Evolutionary conservation across 768 basidiomycete species (phyloP), one percentile per base, ranked within the genome.

Genomic region (Paxillus rubicundulus): DNA sequence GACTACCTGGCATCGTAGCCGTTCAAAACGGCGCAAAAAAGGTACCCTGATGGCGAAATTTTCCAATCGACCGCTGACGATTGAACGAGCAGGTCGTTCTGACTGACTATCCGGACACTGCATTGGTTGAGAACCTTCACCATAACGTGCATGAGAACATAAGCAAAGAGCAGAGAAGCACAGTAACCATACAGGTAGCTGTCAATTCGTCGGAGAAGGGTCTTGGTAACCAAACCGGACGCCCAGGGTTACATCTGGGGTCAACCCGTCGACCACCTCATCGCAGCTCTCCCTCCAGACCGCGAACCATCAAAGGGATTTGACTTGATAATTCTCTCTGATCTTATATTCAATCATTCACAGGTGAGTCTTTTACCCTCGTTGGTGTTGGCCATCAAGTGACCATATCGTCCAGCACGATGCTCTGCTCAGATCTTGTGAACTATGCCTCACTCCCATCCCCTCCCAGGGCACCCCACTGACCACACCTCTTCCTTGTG

Each of bases 271-370:
- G 45, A 65, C 12, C 7, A 17, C 9, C 62, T 70, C 37, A 14
- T 85, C 18, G 55, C 55, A 9, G 27, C 55, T 6, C 49, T 68
- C 0, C 68, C 68, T 20, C 27, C 47, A 27, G 55, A 55, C 21
- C 37, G 50, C 7, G 59, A 64, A 5, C 30, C 56, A 4, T 55
- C 53, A 33, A 56, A 59, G 3, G 70, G 72, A 28, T 98, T 91
- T 61, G 84, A 96, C 61, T 63, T 96, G 18, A 78, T 98, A 49
- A 84, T 98, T 54, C 76, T 98, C 50, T 95, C 92, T 2, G 95
- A 98, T 70, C 82, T 98, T 32, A 82, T 98, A 32, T 97, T 96
- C 71, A 97, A 95, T 60, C 94, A 96, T 60, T 93, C 93, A 1
- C 92, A 95, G 74, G 92, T 87, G 55, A 33, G 74, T 52, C 10